Percentiles rank a stretch among this genome's conserved stretches.
Conservation (phyloP, 2,329 filamentous ascomycete species). For the Thyridium curvatum region DNA sequence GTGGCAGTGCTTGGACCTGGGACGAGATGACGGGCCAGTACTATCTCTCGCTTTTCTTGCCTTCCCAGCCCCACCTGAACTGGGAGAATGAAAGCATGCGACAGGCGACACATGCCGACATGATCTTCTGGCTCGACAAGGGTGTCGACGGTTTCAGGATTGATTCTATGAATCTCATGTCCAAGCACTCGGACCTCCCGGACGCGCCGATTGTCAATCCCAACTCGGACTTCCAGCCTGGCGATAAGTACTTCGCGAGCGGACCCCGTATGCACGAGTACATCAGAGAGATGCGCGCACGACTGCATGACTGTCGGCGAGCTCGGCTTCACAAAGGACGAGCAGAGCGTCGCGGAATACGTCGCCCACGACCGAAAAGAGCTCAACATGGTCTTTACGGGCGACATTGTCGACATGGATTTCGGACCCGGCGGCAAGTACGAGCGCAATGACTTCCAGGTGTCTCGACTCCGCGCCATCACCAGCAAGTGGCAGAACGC, state of each 20-base stretch:
- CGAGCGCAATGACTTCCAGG: too few relatives aligned
- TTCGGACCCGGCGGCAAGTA: slow-evolving; percentile 44
- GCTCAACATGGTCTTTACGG: slow-evolving; percentile 7
- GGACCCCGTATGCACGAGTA: slow-evolving; percentile 59
- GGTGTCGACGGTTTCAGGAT: slow-evolving; percentile 61
- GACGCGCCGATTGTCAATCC: slow-evolving; percentile 41
- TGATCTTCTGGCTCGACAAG: slow-evolving; percentile 68
- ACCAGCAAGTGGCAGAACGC: slow-evolving; percentile 40
- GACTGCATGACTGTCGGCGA: slow-evolving; percentile 60
- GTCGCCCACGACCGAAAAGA: slow-evolving; percentile 33
- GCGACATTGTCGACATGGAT: slow-evolving; percentile 53
- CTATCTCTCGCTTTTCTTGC: slow-evolving; percentile 57
- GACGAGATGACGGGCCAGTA: slow-evolving; percentile 45
- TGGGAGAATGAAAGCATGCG: slow-evolving; percentile 65
- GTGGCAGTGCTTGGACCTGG: slow-evolving; percentile 36
- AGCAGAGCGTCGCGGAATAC: slow-evolving; percentile 42
- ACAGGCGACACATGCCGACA: slow-evolving; percentile 59
- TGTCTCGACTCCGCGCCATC: slow-evolving; percentile 14
- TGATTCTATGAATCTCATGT: slow-evolving; percentile 64
- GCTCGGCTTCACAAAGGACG: slow-evolving; percentile 49
- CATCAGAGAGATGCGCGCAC: slow-evolving; percentile 51
- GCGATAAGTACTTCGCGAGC: slow-evolving; percentile 47
- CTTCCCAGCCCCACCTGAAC: slow-evolving; percentile 70
- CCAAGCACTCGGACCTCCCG: slow-evolving; percentile 51
- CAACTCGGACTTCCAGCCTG: slow-evolving; percentile 31